A percentile compares a stretch with the other conserved stretches of the same genome.
Evolutionary conservation across 163 green algal species (phyloP).

Genomic region (Volvox carteri): DNA sequence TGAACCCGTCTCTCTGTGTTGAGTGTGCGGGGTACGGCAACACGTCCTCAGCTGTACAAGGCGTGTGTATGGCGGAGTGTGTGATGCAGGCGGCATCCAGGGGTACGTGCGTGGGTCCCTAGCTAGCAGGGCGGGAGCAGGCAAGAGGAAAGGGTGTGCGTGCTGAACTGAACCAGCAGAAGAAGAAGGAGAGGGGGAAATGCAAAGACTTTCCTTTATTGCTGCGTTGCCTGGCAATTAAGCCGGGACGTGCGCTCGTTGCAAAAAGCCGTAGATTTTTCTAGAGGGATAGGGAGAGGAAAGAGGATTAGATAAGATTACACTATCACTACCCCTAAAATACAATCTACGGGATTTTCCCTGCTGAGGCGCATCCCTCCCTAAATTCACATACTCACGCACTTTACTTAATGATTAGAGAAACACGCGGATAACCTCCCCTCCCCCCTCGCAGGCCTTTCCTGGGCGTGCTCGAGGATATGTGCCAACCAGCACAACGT

Average conservation of each 20-base stretch:
- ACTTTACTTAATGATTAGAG: no score
- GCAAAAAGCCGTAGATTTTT: background rate
- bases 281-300: background rate
- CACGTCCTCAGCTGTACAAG: background rate
- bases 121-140: background rate
- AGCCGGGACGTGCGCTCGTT: background rate
- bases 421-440: no score
- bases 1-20: background rate
- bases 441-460: background rate
- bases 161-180: background rate
- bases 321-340: background rate
- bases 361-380: background rate
- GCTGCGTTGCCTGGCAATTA: background rate
- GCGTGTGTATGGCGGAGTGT: constrained; percentile 10
- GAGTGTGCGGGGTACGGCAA: background rate
- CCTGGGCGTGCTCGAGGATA: background rate
- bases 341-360: background rate
- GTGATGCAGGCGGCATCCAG: background rate
- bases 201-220: background rate
- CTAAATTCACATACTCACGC: background rate
- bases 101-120: background rate
- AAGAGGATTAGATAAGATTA: background rate
- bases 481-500: constrained; percentile 5
- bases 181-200: background rate
- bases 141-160: background rate